These are phyloP conservation scores for Linnemannia exigua DNA, from an alignment of 192 early-diverging fungal species.

Conservation along the genomic window DNA sequence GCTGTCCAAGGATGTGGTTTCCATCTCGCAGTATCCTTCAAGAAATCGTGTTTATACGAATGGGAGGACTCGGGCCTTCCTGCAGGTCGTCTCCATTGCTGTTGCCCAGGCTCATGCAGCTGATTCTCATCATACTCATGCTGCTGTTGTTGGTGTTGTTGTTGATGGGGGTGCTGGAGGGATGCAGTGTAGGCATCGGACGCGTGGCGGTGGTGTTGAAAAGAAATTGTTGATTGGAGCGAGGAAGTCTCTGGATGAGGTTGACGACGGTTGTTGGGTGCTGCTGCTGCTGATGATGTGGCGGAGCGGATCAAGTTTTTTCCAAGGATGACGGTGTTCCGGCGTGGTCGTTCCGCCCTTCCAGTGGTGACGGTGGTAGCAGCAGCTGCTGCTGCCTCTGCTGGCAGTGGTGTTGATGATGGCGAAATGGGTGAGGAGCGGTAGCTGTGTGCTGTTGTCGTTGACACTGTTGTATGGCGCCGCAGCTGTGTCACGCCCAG, in stretches of 20 bases:
- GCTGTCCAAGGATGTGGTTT: conserved; percentile 4
- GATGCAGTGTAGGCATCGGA: not conserved
- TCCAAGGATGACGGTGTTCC: conserved; percentile 26
- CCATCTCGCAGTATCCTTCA: conserved; percentile 19
- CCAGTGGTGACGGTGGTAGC: too few relatives aligned
- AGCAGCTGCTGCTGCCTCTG: not conserved
- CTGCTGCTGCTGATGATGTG: not conserved
- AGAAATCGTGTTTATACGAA: conserved; percentile 35
- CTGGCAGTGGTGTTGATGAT: not conserved
- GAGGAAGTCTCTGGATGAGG: not conserved
- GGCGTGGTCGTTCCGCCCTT: not conserved
- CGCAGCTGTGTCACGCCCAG: conserved; percentile 6
- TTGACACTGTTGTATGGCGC: conserved; percentile 15
- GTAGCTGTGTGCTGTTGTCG: not conserved
- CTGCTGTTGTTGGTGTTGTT: not conserved
- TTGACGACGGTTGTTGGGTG: not conserved
- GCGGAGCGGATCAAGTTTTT: conserved; percentile 1
- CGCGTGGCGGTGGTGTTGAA: not conserved
- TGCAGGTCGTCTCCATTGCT: not conserved
- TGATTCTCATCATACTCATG: too few relatives aligned
- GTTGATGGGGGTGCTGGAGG: not conserved
- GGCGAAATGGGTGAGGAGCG: not conserved
- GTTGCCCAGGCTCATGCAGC: not conserved
- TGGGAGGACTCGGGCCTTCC: conserved; percentile 20
- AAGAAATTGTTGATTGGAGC: not conserved